Percentiles rank a stretch among this genome's conserved stretches.
Evolutionary conservation across 2,329 filamentous ascomycete species (phyloP).

Genomic region (Fusarium neocosmosporiellum): DNA sequence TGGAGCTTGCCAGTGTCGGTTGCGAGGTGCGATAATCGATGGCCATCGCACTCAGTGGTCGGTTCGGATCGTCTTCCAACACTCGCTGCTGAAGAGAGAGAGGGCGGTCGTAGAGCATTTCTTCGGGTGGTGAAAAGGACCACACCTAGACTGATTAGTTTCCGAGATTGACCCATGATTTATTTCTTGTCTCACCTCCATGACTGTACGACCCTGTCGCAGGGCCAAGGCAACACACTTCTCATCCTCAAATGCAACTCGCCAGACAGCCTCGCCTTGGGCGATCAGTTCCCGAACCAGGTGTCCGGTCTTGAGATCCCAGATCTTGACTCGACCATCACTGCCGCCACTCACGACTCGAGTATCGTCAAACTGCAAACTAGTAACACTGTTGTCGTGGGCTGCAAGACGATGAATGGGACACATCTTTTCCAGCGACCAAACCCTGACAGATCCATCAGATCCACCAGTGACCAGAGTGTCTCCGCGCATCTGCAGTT

Average conservation of each 20-base stretch:
- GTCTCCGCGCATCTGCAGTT: slow-evolving; percentile 94
- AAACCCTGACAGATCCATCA: slow-evolving; percentile 94
- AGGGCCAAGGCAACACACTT: slow-evolving; percentile 97
- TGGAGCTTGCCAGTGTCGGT: slow-evolving; percentile 44
- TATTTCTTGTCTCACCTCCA: slow-evolving; percentile 82
- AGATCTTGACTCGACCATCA: slow-evolving; percentile 98
- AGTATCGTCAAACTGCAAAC: slow-evolving; percentile 95
- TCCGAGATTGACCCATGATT: background rate
- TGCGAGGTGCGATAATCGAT: slow-evolving; percentile 55
- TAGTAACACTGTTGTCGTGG: slow-evolving; percentile 98
- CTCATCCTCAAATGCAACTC: slow-evolving; percentile 97
- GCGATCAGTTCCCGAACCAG: slow-evolving; percentile 91
- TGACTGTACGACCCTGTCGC: slow-evolving; percentile 86
- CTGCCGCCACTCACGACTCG: slow-evolving; percentile 95
- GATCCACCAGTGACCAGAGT: slow-evolving; percentile 96
- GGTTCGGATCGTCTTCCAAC: slow-evolving; percentile 57
- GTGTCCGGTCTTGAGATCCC: slow-evolving; percentile 93
- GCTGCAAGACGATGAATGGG: slow-evolving; percentile 95
- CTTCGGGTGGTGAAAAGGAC: slow-evolving; percentile 91
- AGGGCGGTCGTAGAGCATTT: slow-evolving; percentile 66
- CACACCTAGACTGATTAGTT: slow-evolving; percentile 74
- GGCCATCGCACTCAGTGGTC: slow-evolving; percentile 64
- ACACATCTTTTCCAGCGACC: slow-evolving; percentile 90
- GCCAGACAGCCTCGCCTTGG: slow-evolving; percentile 95
- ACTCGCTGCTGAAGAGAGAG: slow-evolving; percentile 61